phyloP scores from a whole-genome alignment of 495 filamentous ascomycete species.

The Penicillium mononematosum region DNA sequence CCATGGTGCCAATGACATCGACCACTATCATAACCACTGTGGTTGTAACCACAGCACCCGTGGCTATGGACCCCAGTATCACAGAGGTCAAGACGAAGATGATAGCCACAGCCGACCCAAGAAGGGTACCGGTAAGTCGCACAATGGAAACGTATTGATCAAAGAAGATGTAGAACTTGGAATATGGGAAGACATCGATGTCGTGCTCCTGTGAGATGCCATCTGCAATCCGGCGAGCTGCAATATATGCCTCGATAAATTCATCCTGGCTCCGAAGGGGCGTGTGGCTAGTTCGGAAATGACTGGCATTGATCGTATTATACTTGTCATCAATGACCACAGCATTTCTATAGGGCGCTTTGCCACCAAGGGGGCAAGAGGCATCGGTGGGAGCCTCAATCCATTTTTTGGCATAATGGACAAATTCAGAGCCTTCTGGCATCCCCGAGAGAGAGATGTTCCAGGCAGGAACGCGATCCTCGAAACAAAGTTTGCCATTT shows the following conservation, averaged over 20 bases:
- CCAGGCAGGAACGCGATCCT: slow-evolving; percentile 71
- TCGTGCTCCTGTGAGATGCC: slow-evolving; percentile 65
- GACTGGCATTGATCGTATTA: slow-evolving; percentile 69
- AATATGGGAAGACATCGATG: slow-evolving; percentile 88
- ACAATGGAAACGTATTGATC: slow-evolving; percentile 92
- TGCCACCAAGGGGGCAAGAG: slow-evolving; percentile 82
- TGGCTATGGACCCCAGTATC: slow-evolving; percentile 80
- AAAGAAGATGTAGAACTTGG: slow-evolving; percentile 97
- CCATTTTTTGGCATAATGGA: slow-evolving; percentile 81
- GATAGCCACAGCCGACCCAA: slow-evolving; percentile 78
- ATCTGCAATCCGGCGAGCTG: slow-evolving; percentile 84
- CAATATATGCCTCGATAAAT: slow-evolving; percentile 86
- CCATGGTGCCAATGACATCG: slow-evolving; percentile 96
- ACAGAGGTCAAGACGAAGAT: slow-evolving; percentile 75
- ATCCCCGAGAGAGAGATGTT: slow-evolving; percentile 85
- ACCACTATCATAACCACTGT: slow-evolving; percentile 90
- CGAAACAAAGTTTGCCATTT: slow-evolving; percentile 71
- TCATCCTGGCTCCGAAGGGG: slow-evolving; percentile 85
- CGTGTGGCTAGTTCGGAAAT: slow-evolving; percentile 88
- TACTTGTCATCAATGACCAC: slow-evolving; percentile 70
- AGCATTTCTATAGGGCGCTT: slow-evolving; percentile 82
- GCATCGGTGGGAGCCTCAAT: slow-evolving; percentile 73
- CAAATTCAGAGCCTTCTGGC: slow-evolving; percentile 88
- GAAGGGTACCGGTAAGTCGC: slow-evolving; percentile 68
- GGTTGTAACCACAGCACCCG: slow-evolving; percentile 74